Evolutionary conservation across 352 stramenopile species (phyloP).

Genomic region (Phytopythium helicoides): DNA sequence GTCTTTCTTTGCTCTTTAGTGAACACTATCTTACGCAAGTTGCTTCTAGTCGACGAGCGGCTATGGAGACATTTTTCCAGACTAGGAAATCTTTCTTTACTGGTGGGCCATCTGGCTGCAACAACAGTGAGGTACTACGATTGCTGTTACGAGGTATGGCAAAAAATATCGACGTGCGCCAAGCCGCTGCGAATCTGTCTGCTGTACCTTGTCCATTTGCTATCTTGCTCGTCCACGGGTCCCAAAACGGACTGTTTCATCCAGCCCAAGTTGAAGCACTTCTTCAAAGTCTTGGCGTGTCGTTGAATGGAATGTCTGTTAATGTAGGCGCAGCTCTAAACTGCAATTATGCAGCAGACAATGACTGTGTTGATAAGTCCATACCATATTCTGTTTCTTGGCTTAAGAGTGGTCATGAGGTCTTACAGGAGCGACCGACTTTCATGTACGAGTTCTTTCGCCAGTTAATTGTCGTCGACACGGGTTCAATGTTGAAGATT

Average conservation of each 20-base stretch:
- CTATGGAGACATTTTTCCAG: constrained; percentile 51
- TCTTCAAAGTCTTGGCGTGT: neutral
- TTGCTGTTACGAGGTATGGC: constrained; percentile 37
- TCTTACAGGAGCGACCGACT: constrained; percentile 54
- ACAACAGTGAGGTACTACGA: constrained; percentile 28
- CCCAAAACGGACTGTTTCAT: constrained; percentile 42
- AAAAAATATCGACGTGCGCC: constrained; percentile 37
- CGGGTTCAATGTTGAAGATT: constrained; percentile 6
- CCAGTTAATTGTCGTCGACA: constrained; percentile 21
- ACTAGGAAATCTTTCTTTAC: constrained; percentile 50
- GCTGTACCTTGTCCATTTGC: constrained; percentile 28
- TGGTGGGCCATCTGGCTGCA: neutral
- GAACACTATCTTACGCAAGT: constrained; percentile 64
- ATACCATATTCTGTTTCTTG: constrained; percentile 46
- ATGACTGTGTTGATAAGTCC: constrained; percentile 9
- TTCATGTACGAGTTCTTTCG: constrained; percentile 60
- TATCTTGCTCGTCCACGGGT: constrained; percentile 59
- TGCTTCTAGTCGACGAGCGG: constrained; percentile 30
- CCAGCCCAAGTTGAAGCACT: constrained; percentile 34
- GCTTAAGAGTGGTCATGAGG: constrained; percentile 75
- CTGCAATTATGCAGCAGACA: neutral
- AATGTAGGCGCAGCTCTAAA: constrained; percentile 9
- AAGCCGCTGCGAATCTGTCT: constrained; percentile 26
- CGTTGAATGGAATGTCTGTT: neutral
- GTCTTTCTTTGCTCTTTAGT: constrained; percentile 47